Evolutionary conservation across 345 rosid species (phyloP).

Genomic region (Nephelium lappaceum): DNA sequence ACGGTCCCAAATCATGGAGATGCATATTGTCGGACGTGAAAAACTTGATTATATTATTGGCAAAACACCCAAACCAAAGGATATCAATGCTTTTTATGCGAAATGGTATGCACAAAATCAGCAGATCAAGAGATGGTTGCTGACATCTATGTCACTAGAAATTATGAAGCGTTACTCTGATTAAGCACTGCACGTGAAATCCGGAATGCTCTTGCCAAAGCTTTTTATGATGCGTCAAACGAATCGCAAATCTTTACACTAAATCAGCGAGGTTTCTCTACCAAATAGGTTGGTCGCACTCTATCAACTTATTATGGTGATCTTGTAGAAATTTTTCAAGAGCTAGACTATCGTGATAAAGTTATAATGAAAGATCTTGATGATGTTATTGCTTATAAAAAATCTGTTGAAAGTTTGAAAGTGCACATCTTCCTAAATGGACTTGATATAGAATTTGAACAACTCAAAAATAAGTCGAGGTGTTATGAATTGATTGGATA

Average conservation of each 20-base stretch:
- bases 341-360: constrained; percentile 10
- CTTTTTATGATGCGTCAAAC: constrained; percentile 4
- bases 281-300: not conserved
- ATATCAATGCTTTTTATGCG: not conserved
- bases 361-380: constrained; percentile 12
- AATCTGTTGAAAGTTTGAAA: not conserved
- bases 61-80: not conserved
- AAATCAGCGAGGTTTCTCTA: not conserved
- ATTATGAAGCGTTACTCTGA: not conserved
- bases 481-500: constrained; percentile 8
- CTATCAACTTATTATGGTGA: constrained; percentile 17
- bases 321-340: constrained; percentile 19
- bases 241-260: not conserved
- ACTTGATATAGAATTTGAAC: not conserved
- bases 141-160: not conserved
- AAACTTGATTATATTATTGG: not conserved
- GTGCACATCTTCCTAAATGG: constrained; percentile 17
- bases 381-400: constrained; percentile 7
- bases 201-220: constrained; percentile 17
- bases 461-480: not conserved
- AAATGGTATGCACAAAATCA: not conserved
- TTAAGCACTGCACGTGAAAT: constrained; percentile 4
- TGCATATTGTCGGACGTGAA: not conserved
- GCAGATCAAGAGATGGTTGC: not conserved
- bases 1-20: not conserved